Evolutionary conservation across 2,329 filamentous ascomycete species (phyloP).

Genomic region (Trichothecium roseum): DNA sequence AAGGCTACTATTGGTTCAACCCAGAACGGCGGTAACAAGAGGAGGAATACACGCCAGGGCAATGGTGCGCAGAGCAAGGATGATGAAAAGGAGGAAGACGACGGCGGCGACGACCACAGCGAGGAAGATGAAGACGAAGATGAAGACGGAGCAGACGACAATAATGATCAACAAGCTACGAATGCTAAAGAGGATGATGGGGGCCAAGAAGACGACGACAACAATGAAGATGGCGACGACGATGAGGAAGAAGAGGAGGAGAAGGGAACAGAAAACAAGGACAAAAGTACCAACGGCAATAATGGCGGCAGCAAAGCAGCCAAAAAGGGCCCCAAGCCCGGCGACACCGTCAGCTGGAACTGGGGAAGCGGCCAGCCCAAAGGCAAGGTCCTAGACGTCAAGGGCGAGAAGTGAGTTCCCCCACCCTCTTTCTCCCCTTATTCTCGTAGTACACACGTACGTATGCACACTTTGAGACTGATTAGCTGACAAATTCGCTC

Average conservation of each 20-base stretch:
- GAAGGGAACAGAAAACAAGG: slow-evolving; percentile 7
- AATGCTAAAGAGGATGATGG: too few relatives aligned
- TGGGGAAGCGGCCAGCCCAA: slow-evolving; percentile 32
- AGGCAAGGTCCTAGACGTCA: slow-evolving; percentile 33
- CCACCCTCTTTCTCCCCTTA: not conserved
- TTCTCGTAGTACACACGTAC: too few relatives aligned
- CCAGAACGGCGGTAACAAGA: slow-evolving; percentile 18
- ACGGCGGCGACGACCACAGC: slow-evolving; percentile 6
- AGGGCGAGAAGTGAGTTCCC: slow-evolving; percentile 24
- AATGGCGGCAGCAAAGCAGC: slow-evolving; percentile 8
- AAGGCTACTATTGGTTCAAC: slow-evolving; percentile 6
- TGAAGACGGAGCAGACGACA: slow-evolving; percentile 1
- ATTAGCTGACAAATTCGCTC: not conserved
- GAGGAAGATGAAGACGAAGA: slow-evolving; percentile 7
- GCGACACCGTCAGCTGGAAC: slow-evolving; percentile 35
- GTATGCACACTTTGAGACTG: too few relatives aligned
- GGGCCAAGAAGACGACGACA: slow-evolving; percentile 5
- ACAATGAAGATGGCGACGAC: slow-evolving; percentile 2
- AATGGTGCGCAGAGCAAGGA: slow-evolving; percentile 12
- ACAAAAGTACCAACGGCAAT: slow-evolving; percentile 4
- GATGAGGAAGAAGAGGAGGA: slow-evolving; percentile 6
- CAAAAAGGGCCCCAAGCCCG: slow-evolving; percentile 23
- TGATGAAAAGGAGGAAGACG: slow-evolving; percentile 6
- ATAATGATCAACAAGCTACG: too few relatives aligned
- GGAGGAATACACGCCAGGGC: slow-evolving; percentile 17